Evolutionary conservation across 1,139 yeast genomes (phyloP).

Genomic region (Geotrichum armillariae): DNA sequence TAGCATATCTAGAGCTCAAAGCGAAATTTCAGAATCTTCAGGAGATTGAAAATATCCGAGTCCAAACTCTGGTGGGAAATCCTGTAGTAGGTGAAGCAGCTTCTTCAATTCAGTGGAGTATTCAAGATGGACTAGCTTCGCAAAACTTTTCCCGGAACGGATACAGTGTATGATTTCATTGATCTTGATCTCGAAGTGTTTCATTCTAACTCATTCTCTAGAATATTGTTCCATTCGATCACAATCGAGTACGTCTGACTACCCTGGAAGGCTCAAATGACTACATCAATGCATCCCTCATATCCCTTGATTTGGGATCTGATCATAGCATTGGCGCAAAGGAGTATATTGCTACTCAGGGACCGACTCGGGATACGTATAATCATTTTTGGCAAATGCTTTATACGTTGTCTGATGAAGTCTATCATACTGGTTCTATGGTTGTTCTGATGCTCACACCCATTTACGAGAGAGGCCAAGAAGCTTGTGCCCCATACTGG

Average conservation of each 20-base stretch:
- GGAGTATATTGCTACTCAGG: constrained; percentile 62
- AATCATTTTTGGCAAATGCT: constrained; percentile 90
- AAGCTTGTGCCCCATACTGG: constrained; percentile 82
- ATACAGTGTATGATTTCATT: constrained; percentile 8
- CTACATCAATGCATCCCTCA: constrained; percentile 52
- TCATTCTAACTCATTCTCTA: constrained; percentile 1
- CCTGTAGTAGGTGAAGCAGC: neutral
- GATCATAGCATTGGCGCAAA: constrained; percentile 30
- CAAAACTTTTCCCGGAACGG: constrained; percentile 18
- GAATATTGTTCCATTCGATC: constrained; percentile 61
- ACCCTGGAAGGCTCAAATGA: constrained; percentile 36
- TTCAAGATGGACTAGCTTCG: constrained; percentile 12
- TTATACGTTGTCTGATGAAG: constrained; percentile 32
- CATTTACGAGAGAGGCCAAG: constrained; percentile 54
- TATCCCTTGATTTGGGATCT: constrained; percentile 36
- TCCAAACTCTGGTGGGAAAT: neutral
- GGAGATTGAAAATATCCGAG: constrained; percentile 12
- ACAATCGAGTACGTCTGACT: constrained; percentile 50
- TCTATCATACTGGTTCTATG: constrained; percentile 42
- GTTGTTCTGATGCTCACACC: constrained; percentile 89
- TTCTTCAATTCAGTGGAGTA: constrained; percentile 5
- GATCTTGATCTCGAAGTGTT: neutral
- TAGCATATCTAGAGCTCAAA: neutral
- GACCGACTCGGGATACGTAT: constrained; percentile 65
- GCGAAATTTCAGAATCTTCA: constrained; percentile 16